These are phyloP conservation scores for Kwoniella dendrophila DNA, from an alignment of 768 basidiomycete species.

Conservation along the genomic window DNA sequence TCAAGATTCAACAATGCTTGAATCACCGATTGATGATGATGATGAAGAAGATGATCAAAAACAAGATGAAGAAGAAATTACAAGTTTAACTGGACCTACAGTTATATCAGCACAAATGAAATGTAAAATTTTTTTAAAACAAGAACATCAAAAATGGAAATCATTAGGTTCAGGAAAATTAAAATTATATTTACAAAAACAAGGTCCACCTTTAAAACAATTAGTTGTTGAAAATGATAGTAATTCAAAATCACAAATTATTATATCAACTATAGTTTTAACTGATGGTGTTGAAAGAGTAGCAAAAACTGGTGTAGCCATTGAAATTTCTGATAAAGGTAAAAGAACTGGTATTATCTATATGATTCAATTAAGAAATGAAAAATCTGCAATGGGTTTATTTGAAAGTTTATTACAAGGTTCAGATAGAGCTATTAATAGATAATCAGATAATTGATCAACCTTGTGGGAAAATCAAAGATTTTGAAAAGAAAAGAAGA, in stretches of 20 bases:
- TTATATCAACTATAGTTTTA: constrained; percentile 94
- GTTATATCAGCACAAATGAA: constrained; percentile 87
- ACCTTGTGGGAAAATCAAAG: too few relatives aligned
- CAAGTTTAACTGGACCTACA: constrained; percentile 66
- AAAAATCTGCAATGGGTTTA: constrained; percentile 77
- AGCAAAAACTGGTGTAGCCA: constrained; percentile 96
- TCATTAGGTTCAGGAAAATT: constrained; percentile 83
- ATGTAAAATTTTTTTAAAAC: constrained; percentile 96
- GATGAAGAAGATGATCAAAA: constrained; percentile 2
- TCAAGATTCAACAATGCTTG: too few relatives aligned
- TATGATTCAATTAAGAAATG: constrained; percentile 94
- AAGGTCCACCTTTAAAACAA: constrained; percentile 89
- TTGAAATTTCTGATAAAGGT: constrained; percentile 92
- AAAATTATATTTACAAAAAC: constrained; percentile 75
- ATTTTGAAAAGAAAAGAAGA: not conserved
- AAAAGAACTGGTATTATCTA: constrained; percentile 88
- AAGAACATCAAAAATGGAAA: constrained; percentile 95
- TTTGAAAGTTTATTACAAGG: constrained; percentile 86
- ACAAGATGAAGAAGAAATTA: constrained; percentile 59
- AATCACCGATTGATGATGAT: too few relatives aligned
- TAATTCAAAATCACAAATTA: constrained; percentile 66
- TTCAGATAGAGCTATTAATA: constrained; percentile 66
- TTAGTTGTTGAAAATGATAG: constrained; percentile 88
- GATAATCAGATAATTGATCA: too few relatives aligned
- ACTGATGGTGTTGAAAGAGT: constrained; percentile 96